Evolutionary conservation across 148 eudicot genomes (phyloP).

Genomic region (Polygonum maritimum): DNA sequence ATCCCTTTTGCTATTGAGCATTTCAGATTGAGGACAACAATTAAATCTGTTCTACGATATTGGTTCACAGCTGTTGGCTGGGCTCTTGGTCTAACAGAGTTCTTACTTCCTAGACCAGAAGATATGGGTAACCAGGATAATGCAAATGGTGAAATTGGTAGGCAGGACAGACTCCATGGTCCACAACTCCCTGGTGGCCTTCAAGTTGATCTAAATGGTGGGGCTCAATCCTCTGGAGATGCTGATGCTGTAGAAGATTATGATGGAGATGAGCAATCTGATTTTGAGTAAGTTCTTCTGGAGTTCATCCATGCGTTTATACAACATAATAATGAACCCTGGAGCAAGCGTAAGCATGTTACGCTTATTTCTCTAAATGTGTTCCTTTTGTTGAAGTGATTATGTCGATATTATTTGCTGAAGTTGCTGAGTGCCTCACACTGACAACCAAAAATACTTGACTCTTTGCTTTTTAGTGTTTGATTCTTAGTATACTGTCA

Average conservation of each 20-base stretch:
- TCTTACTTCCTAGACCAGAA: constrained; percentile 79
- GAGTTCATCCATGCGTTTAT: background rate
- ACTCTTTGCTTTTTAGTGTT: background rate
- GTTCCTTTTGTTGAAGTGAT: background rate
- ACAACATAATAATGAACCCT: background rate
- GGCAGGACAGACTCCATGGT: constrained; percentile 56
- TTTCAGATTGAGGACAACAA: constrained; percentile 70
- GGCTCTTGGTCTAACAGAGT: constrained; percentile 78
- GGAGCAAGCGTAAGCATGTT: background rate
- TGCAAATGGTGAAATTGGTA: constrained; percentile 56
- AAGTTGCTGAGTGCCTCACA: background rate
- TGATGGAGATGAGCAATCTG: constrained; percentile 67
- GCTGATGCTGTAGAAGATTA: constrained; percentile 39
- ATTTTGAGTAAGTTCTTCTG: constrained; percentile 63
- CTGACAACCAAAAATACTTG: background rate
- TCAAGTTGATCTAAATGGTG: constrained; percentile 47
- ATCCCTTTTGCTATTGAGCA: constrained; percentile 95
- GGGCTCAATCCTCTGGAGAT: constrained; percentile 16
- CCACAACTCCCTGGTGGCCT: constrained; percentile 34
- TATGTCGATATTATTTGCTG: background rate
- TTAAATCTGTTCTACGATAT: constrained; percentile 74
- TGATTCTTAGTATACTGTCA: background rate
- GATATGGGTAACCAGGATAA: constrained; percentile 53
- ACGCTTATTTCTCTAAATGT: background rate
- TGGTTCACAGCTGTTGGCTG: constrained; percentile 96